phyloP scores from a whole-genome alignment of 768 basidiomycete genomes.

The Neoboletus brunneissimus region DNA sequence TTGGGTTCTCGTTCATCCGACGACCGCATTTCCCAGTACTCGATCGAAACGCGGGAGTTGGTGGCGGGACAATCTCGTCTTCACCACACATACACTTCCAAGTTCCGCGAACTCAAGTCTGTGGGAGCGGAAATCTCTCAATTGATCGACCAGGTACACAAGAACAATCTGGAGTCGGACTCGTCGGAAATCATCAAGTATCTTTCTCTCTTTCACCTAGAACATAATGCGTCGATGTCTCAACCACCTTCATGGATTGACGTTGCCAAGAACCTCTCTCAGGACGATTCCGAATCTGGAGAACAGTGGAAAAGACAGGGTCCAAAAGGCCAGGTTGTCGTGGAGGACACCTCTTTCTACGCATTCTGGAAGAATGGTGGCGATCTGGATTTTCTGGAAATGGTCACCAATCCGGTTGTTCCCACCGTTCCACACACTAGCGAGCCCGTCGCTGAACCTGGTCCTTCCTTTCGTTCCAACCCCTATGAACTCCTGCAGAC shows the following conservation, averaged over 20 bases:
- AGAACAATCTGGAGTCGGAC: slow-evolving; percentile 32
- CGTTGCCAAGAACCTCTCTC: slow-evolving; percentile 16
- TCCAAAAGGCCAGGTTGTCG: slow-evolving; percentile 17
- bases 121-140: slow-evolving; percentile 45
- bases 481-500: slow-evolving; percentile 13
- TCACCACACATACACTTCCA: slow-evolving; percentile 30
- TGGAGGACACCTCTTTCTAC: slow-evolving; percentile 37
- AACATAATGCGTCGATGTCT: slow-evolving; percentile 42
- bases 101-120: slow-evolving; percentile 40
- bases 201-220: slow-evolving; percentile 45
- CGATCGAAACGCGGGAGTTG: slow-evolving; percentile 56
- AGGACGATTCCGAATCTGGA: slow-evolving; percentile 16
- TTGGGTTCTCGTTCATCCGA: slow-evolving; percentile 65
- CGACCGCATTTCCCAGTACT: slow-evolving; percentile 57
- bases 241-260: slow-evolving; percentile 51
- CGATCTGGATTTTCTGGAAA: slow-evolving; percentile 48
- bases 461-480: slow-evolving; percentile 12
- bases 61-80: slow-evolving; percentile 42
- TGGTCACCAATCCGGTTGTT: neutral
- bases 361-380: slow-evolving; percentile 48
- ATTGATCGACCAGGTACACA: slow-evolving; percentile 44
- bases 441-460: neutral
- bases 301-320: slow-evolving; percentile 38
- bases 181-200: slow-evolving; percentile 40
- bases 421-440: neutral